Evolutionary conservation across 331 rosid species (phyloP), one percentile per base, ranked within the genome.

Genomic region (Rosa hybrid): DNA sequence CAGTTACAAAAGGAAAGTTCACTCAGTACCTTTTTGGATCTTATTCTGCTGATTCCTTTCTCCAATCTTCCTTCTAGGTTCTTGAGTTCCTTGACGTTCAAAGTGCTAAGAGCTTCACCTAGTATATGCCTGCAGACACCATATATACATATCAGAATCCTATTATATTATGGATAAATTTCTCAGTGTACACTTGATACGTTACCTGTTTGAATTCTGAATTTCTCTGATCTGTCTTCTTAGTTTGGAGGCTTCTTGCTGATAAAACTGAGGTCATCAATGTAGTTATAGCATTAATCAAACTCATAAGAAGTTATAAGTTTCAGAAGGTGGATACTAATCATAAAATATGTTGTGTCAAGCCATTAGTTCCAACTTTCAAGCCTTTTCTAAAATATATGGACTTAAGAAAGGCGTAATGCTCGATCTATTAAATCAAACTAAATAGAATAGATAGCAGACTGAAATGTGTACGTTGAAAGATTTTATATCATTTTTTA

Each of bases 61-160:
- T 95, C 98, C 91, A 95, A 81, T 84, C 94, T 91, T 79, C 92
- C 89, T 88, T 95, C 98, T 2, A 95, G 88, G 83, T 89, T 92
- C 85, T 91, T 95, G n/a, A 95, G 93, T 64, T 95, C 98, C 84
- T 95, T 95, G 4, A 88, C 83, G 69, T 80, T 89, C 84, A 95
- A 78, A 62, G 87, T 53, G 81, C 98, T 88, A 0, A 95, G 90
- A 74, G 96, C 96, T 85, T 95, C 98, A 45, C 98, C 98, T 76
- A 93, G 82, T 48, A 95, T 95, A 83, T 95, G 90, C 91, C 98
- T 95, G 78, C 27, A 78, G 12, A 34, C 41, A n/a, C 41, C 48
- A 51, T n/a, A 34, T 34, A 48, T 7, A 45, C 39, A 8, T 38
- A 51, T 49, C n/a, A 20, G 9, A 46, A 72, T 6, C 8, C 27